A percentile compares a stretch with the other conserved stretches of the same genome.
Conservation (phyloP, 2,329 filamentous ascomycete genomes). For the Penicillium sp. region DNA sequence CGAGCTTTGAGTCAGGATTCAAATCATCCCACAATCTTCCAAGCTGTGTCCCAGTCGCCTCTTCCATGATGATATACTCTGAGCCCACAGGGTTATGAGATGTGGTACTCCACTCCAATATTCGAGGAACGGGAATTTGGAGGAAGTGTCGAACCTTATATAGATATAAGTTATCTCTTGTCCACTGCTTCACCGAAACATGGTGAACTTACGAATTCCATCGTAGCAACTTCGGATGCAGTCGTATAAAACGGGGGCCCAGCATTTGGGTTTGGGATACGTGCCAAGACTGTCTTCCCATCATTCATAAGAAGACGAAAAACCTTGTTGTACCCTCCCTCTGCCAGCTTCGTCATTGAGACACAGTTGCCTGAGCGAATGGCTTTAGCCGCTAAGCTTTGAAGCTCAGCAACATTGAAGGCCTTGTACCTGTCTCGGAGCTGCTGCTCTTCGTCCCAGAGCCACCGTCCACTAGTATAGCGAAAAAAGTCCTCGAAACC, state of each 20-base stretch:
- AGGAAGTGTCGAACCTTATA: conserved; percentile 15
- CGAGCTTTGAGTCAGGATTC: conserved; percentile 17
- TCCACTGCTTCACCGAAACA: conserved; percentile 7
- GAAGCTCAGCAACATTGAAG: conserved; percentile 38
- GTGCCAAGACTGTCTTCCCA: conserved; percentile 18
- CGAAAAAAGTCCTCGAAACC: conserved; percentile 23
- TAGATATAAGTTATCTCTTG: background rate
- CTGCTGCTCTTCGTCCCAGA: conserved; percentile 37
- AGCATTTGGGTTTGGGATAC: conserved; percentile 25
- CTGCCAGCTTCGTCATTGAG: conserved; percentile 38
- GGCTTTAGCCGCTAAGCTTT: conserved; percentile 31
- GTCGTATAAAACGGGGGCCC: conserved; percentile 23
- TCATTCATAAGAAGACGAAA: conserved; percentile 27
- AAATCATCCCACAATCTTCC: conserved; percentile 29
- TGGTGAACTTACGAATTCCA: conserved; percentile 26
- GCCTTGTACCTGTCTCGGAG: conserved; percentile 31
- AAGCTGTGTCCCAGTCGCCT: conserved; percentile 29
- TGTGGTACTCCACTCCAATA: conserved; percentile 23
- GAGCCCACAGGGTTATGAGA: conserved; percentile 23
- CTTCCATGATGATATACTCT: conserved; percentile 34
- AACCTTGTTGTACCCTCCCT: conserved; percentile 40
- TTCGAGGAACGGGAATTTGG: conserved; percentile 19
- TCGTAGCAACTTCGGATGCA: conserved; percentile 27
- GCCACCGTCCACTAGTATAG: conserved; percentile 37
- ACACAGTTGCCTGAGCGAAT: conserved; percentile 30